Conservation (phyloP, 2,329 filamentous ascomycete species). For the Claviceps paspali region DNA sequence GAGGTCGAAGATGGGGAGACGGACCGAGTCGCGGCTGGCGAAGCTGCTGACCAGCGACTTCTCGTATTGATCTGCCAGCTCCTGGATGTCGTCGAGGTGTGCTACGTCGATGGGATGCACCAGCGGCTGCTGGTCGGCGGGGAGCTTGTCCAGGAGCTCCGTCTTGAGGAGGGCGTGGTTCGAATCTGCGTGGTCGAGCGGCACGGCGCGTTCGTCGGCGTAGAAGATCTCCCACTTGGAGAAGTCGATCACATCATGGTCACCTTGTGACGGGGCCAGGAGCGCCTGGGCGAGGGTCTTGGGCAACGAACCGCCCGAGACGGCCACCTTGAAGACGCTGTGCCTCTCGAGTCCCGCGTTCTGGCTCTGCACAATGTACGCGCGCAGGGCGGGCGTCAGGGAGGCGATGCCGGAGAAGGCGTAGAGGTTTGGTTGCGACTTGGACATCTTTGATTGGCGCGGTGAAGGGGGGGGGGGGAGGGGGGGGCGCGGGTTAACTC, state of each 20-base stretch:
- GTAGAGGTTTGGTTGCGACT: conserved; percentile 56
- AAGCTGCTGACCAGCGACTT: conserved; percentile 73
- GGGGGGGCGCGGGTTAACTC: too few species aligned
- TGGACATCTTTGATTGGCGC: conserved; percentile 39
- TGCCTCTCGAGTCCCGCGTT: conserved; percentile 68
- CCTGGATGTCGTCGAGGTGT: conserved; percentile 62
- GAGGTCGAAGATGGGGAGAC: conserved; percentile 87
- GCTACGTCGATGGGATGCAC: conserved; percentile 63
- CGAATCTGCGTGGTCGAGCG: conserved; percentile 81
- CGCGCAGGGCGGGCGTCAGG: conserved; percentile 63
- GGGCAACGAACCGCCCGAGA: conserved; percentile 88
- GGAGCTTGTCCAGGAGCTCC: conserved; percentile 81
- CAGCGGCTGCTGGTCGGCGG: conserved; percentile 46
- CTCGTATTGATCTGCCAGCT: conserved; percentile 89
- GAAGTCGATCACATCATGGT: conserved; percentile 56
- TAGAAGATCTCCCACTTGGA: conserved; percentile 96
- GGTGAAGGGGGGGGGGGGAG: too few species aligned
- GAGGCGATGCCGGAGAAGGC: conserved; percentile 55
- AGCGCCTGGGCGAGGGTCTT: conserved; percentile 76
- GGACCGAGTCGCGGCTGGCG: conserved; percentile 83
- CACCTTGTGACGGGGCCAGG: conserved; percentile 36
- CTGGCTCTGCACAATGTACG: conserved; percentile 72
- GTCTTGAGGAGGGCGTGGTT: conserved; percentile 82
- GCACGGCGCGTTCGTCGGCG: conserved; percentile 89
- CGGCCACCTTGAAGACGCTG: conserved; percentile 72